Evolutionary conservation across 495 filamentous ascomycete species (phyloP).

Genomic region (Lichenothelia convexa): DNA sequence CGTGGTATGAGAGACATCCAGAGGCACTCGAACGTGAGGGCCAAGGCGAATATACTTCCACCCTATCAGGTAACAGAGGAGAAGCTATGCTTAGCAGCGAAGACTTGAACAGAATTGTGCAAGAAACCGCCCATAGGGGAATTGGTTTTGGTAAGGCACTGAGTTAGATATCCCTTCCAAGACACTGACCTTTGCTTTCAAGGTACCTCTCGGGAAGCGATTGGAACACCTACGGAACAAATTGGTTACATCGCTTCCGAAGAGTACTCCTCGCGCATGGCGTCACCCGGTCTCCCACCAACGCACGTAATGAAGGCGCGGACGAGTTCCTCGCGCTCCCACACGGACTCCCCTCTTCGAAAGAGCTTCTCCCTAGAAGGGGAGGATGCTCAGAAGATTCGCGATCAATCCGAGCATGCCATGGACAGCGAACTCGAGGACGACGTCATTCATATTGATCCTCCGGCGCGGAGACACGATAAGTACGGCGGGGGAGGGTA

Average conservation of each 20-base stretch:
- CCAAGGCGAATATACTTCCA: constrained; percentile 43
- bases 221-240: constrained; percentile 30
- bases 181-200: constrained; percentile 4
- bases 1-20: constrained; percentile 81
- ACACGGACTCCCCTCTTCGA: constrained; percentile 38
- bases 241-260: constrained; percentile 67
- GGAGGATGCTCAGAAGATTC: no score
- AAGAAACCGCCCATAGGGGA: constrained; percentile 45
- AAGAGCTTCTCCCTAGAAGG: constrained; percentile 9
- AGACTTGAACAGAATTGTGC: constrained; percentile 79
- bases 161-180: constrained; percentile 2
- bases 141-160: constrained; percentile 33
- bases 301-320: constrained; percentile 16
- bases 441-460: constrained; percentile 58
- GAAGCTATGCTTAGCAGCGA: constrained; percentile 83
- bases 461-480: constrained; percentile 41
- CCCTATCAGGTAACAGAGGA: constrained; percentile 43
- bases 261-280: constrained; percentile 53
- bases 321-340: constrained; percentile 28
- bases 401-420: no score
- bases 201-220: constrained; percentile 18
- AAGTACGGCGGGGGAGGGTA: constrained; percentile 38
- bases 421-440: constrained; percentile 33
- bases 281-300: constrained; percentile 41
- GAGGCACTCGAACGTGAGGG: constrained; percentile 60